phyloP scores from a whole-genome alignment of 2,329 filamentous ascomycete species.

The Botrytis elliptica region DNA sequence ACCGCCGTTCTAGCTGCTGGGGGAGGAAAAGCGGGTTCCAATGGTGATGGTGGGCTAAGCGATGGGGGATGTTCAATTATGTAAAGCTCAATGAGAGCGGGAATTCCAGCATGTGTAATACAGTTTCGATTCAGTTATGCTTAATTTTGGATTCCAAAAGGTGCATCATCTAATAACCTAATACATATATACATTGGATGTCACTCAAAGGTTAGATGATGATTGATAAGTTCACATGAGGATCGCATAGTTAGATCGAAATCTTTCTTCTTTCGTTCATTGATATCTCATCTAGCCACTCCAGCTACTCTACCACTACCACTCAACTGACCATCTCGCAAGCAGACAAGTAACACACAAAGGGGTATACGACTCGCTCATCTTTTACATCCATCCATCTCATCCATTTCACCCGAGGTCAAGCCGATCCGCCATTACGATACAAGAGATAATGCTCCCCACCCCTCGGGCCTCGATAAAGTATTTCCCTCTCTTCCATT shows the following conservation, averaged over 20 bases:
- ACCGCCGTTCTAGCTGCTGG: conserved; percentile 20
- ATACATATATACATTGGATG: neutral
- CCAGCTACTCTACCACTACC: neutral
- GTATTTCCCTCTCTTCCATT: neutral
- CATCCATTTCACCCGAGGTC: neutral
- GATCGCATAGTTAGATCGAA: neutral
- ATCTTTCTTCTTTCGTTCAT: neutral
- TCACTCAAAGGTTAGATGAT: neutral
- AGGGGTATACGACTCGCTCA: conserved; percentile 7
- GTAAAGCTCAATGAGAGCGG: neutral
- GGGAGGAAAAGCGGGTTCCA: neutral
- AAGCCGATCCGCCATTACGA: neutral
- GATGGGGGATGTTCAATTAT: conserved; percentile 17
- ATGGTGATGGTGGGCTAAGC: conserved; percentile 13
- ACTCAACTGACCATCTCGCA: neutral
- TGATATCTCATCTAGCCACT: conserved; percentile 9
- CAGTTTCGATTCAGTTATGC: neutral
- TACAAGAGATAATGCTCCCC: neutral
- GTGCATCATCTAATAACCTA: neutral
- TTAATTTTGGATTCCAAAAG: neutral
- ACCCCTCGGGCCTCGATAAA: neutral
- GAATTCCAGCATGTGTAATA: neutral
- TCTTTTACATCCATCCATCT: conserved; percentile 5
- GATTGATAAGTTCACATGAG: neutral
- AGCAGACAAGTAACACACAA: conserved; percentile 5